A percentile compares a stretch with the other conserved stretches of the same genome.
phyloP scores from a whole-genome alignment of 257 asterid species.

The Scutellaria barbata region DNA sequence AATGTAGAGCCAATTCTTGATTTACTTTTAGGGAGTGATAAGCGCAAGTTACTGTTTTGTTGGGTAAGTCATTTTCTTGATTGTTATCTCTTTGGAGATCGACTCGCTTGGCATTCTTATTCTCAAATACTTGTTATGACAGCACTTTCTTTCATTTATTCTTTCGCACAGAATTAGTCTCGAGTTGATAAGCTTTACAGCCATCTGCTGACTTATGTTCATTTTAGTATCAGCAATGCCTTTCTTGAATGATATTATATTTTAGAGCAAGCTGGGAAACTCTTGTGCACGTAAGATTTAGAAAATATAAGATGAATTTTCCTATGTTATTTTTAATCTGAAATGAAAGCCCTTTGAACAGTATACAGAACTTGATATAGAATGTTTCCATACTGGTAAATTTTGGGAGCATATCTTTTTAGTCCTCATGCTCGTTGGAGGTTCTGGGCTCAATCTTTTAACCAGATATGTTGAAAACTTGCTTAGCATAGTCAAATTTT shows the following conservation, averaged over 20 bases:
- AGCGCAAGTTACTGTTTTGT: slow-evolving; percentile 63
- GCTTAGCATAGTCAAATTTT: background rate
- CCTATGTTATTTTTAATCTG: background rate
- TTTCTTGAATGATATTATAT: background rate
- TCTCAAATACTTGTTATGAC: background rate
- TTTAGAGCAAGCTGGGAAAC: background rate
- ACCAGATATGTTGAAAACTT: background rate
- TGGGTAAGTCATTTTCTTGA: slow-evolving; percentile 63
- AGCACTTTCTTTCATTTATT: slow-evolving; percentile 9
- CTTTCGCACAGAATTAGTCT: slow-evolving; percentile 7
- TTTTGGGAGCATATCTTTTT: background rate
- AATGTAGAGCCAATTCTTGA: slow-evolving; percentile 71
- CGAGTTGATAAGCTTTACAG: background rate
- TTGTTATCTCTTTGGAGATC: background rate
- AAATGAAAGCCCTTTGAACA: background rate
- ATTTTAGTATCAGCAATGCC: background rate
- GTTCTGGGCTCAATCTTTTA: background rate
- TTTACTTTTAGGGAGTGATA: slow-evolving; percentile 64
- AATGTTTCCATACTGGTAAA: background rate
- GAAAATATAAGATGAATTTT: background rate
- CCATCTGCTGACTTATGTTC: background rate
- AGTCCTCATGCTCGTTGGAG: background rate
- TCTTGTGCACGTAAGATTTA: background rate
- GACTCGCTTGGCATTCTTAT: background rate
- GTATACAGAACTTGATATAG: background rate